Percentiles rank a stretch among this genome's conserved stretches.
Evolutionary conservation across 1,284 basidiomycete species (phyloP).

Genomic region (Vanrija humicola): DNA sequence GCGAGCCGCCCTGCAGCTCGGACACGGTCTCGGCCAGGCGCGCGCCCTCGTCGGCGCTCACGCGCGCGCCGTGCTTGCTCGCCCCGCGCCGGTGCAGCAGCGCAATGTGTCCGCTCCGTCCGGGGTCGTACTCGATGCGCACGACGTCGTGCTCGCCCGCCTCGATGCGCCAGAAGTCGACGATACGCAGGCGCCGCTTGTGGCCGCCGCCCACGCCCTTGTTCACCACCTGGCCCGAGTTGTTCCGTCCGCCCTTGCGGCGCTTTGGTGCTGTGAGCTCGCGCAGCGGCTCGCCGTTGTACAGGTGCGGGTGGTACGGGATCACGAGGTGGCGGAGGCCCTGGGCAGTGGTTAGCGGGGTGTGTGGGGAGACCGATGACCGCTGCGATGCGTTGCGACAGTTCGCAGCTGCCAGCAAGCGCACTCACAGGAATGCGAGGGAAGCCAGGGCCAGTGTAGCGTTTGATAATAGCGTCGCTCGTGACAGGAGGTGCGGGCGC

Average conservation of each 20-base stretch:
- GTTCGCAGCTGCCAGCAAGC: neutral
- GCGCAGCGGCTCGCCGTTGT: conserved; percentile 76
- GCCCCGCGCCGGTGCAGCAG: conserved; percentile 55
- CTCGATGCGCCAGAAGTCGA: conserved; percentile 79
- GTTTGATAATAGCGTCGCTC: conserved; percentile 34
- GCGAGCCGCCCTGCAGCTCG: conserved; percentile 10
- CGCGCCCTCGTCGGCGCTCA: conserved; percentile 25
- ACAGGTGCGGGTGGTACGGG: conserved; percentile 76
- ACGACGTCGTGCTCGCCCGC: conserved; percentile 81
- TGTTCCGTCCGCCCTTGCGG: conserved; percentile 80
- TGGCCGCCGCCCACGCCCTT: conserved; percentile 89
- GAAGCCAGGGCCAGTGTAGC: conserved; percentile 42
- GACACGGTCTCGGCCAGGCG: conserved; percentile 25
- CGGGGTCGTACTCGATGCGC: conserved; percentile 95
- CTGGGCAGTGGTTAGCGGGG: conserved; percentile 16
- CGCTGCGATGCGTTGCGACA: neutral
- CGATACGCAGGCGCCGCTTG: conserved; percentile 72
- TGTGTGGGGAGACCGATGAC: neutral
- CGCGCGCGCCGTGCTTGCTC: conserved; percentile 33
- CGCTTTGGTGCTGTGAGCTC: conserved; percentile 77
- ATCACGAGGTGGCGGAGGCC: conserved; percentile 81
- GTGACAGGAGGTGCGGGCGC: conserved; percentile 11
- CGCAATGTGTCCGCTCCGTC: conserved; percentile 89
- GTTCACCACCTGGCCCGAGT: conserved; percentile 79
- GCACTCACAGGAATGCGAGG: conserved; percentile 43